phyloP scores from a whole-genome alignment of 176 grass and related monocot genomes.

The Ensete glaucum region DNA sequence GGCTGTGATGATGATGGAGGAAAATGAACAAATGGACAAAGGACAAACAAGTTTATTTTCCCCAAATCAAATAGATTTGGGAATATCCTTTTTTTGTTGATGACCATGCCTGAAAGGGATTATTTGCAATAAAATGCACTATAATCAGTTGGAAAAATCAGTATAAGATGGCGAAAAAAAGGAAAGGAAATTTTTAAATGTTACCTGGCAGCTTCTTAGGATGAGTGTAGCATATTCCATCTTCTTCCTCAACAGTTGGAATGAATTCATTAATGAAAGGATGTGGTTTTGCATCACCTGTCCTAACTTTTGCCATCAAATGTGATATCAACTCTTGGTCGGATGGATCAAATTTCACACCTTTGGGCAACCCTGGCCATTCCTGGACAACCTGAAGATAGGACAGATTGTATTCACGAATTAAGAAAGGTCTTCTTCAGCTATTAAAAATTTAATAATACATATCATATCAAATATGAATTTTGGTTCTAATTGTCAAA shows the following conservation, averaged over 20 bases:
- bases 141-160: background rate
- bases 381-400: constrained; percentile 65
- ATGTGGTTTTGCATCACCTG: constrained; percentile 41
- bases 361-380: constrained; percentile 91
- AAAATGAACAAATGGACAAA: background rate
- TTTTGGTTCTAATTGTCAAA: too few species aligned
- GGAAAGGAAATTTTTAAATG: background rate
- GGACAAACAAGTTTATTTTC: background rate
- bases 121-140: too few species aligned
- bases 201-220: constrained; percentile 82
- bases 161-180: background rate
- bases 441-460: background rate
- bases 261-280: constrained; percentile 92
- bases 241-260: constrained; percentile 75
- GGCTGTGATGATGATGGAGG: background rate
- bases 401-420: background rate
- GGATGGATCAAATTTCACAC: constrained; percentile 93
- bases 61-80: too few species aligned
- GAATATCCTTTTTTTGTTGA: background rate
- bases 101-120: background rate
- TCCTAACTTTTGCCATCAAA: constrained; percentile 64
- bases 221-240: constrained; percentile 98
- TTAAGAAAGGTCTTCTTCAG: constrained; percentile 8
- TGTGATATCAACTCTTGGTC: constrained; percentile 87
- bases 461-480: background rate